Evolutionary conservation across 371 early-diverging fungal species (phyloP), one percentile per base, ranked within the genome.

Genomic region (Rhizopus delemar): DNA sequence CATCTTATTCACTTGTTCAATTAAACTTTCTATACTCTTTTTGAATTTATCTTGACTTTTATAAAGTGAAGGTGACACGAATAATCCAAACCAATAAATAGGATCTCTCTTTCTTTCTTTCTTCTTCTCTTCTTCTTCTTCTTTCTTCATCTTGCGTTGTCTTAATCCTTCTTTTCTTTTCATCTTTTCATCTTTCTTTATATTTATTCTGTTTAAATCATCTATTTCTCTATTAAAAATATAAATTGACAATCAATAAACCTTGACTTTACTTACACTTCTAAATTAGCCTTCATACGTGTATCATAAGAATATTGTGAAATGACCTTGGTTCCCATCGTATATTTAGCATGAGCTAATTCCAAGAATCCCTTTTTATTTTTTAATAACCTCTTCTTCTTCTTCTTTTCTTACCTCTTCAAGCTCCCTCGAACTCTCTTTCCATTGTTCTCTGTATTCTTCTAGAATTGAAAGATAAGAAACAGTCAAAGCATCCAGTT

Each of bases 41-140:
- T 74, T 75, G 39, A 83, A 83, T 52, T 75, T 74, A 3, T 65
- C 62, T 56, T 87, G 87, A 2, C 83, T 73, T 7, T 72, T 70
- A 36, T 80, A 73, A 46, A 87, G 68, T 8, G 81, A 74, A 1
- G 85, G 77, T 48, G 87, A 82, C 16, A 84, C 85, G 29, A 87
- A 74, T 53, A 85, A 52, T 5, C 87, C 87, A 73, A 86, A 87
- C 87, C 87, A 87, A 63, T 82, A 70, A 41, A 87, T 56, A 54
- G 87, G 87, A 64, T 87, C 70, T 8, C 65, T 51, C 13, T 29
- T 62, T 36, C 57, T 70, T 34, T 68, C 28, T 53, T 65, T 55
- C 41, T 54, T 60, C 39, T 66, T 69, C 15, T 66, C 64, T 41
- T 73, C 63, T 43, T 36, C 41, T 58, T 56, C 33, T 57, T 51